Evolutionary conservation across 2,329 filamentous ascomycete species (phyloP), one percentile per base, ranked within the genome.

Genomic region (Endocalyx cinctus): DNA sequence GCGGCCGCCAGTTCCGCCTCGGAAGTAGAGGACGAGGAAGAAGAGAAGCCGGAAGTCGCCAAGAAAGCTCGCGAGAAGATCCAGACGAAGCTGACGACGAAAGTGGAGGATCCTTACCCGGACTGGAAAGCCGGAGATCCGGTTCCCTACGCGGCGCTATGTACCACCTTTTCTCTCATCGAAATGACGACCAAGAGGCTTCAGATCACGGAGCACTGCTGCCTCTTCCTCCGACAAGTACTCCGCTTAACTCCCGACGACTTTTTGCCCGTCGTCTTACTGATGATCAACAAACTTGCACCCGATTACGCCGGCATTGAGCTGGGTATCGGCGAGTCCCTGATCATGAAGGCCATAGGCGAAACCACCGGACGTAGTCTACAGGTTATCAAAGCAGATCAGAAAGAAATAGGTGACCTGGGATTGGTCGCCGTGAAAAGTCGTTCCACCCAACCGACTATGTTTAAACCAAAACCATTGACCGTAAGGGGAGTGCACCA

Each of bases 281-380:
- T 98, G 18, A 97, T 98, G 92, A 86, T 95, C 60, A 96, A 96
- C 64, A 97, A 97, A 59, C 77, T 98, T 17, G 92, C 92, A 3
- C 90, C 92, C 4, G 92, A 98, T 54, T 98, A 96, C 58, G 84
- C 89, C 27, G 92, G 92, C 14, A 89, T 98, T 42, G 92, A 98
- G 62, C 73, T 98, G 18, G 92, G 92, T n/a, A 98, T 98, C 49
- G 92, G 92, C 36, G 92, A 98, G 63, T 97, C 90, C 1, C 64
- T 98, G 17, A 96, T 98, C 51, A 97, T 97, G 89, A 98, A 97
- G 60, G 87, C 92, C 5, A 94, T 98, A 52, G 90, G 90, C 10
- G 90, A 97, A 64, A 84, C 82, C 18, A 98, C 92, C 0, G 92
- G 92, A 8, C 81, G 92, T 40, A 94, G 81, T 51, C 63, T 96